Conservation (phyloP, 805 yeast species). For the Lachancea lanzarotensis region DNA sequence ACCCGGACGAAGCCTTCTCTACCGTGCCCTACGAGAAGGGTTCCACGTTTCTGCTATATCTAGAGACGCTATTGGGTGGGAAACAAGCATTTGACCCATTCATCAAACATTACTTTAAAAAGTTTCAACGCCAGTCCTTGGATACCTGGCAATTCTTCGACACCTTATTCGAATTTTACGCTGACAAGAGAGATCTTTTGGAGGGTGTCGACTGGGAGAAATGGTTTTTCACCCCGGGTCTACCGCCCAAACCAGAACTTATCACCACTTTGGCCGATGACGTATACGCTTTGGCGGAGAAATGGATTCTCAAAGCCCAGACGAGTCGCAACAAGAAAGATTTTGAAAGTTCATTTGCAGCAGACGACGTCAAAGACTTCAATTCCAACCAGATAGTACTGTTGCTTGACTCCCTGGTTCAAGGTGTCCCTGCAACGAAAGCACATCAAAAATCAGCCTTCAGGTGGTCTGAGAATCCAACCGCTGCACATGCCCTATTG, state of each 20-base stretch:
- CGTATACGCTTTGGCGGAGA: slow-evolving; percentile 57
- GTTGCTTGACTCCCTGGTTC: slow-evolving; percentile 63
- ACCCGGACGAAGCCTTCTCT: slow-evolving; percentile 87
- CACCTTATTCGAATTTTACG: slow-evolving; percentile 60
- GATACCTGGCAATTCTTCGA: slow-evolving; percentile 80
- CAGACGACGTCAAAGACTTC: slow-evolving; percentile 49
- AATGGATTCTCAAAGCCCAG: slow-evolving; percentile 48
- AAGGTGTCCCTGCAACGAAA: slow-evolving; percentile 27
- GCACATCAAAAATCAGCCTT: slow-evolving; percentile 10
- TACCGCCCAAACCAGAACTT: slow-evolving; percentile 83
- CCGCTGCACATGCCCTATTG: slow-evolving; percentile 35
- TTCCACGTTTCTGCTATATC: slow-evolving; percentile 64
- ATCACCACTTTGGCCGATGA: slow-evolving; percentile 72
- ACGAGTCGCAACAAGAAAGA: slow-evolving; percentile 9
- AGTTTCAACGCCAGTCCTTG: slow-evolving; percentile 61
- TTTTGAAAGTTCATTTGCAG: slow-evolving; percentile 35
- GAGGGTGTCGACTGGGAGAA: slow-evolving; percentile 76
- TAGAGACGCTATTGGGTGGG: slow-evolving; percentile 68
- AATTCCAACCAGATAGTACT: slow-evolving; percentile 73
- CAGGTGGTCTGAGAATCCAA: slow-evolving; percentile 32
- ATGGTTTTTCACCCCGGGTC: slow-evolving; percentile 77
- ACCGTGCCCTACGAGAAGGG: slow-evolving; percentile 92
- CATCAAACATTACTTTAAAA: slow-evolving; percentile 67
- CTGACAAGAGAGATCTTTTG: slow-evolving; percentile 43
- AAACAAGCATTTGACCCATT: slow-evolving; percentile 64